phyloP scores from a whole-genome alignment of 2,329 filamentous ascomycete genomes.

The Claviceps arundinis region DNA sequence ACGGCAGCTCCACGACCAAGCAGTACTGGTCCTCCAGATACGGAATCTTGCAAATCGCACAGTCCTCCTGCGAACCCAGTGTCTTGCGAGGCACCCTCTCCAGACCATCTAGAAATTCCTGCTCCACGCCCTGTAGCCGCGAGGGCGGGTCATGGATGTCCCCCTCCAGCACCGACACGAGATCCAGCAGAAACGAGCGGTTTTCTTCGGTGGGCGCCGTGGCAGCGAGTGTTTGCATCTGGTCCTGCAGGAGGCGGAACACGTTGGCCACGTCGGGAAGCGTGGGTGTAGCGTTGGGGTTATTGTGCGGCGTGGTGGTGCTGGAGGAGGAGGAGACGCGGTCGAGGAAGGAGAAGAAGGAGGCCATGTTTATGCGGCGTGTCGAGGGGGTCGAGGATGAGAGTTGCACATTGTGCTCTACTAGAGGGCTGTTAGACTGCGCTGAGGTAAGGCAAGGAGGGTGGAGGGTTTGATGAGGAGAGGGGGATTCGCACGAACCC shows the following conservation, averaged over 20 bases:
- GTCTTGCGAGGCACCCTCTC: conserved; percentile 42
- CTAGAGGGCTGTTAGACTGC: conserved; percentile 20
- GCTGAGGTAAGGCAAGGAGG: background rate
- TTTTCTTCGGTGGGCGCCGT: conserved; percentile 37
- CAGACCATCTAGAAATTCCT: conserved; percentile 45
- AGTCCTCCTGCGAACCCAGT: conserved; percentile 37
- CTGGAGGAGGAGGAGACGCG: conserved; percentile 31
- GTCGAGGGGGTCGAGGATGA: conserved; percentile 24
- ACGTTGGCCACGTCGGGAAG: conserved; percentile 44
- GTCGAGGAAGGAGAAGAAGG: conserved; percentile 45
- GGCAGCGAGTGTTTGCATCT: conserved; percentile 36
- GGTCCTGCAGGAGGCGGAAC: conserved; percentile 46
- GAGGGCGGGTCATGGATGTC: conserved; percentile 40
- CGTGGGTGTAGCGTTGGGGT: conserved; percentile 46
- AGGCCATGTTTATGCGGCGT: conserved; percentile 50
- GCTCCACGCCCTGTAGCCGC: conserved; percentile 39
- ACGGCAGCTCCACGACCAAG: conserved; percentile 51
- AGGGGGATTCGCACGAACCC: conserved; percentile 16
- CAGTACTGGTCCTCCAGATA: conserved; percentile 50
- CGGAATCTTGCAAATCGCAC: conserved; percentile 49
- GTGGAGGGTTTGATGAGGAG: background rate
- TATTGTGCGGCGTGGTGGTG: conserved; percentile 27
- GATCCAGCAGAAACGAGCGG: conserved; percentile 33
- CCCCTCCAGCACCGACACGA: conserved; percentile 33
- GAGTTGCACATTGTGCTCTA: conserved; percentile 50